phyloP scores from a whole-genome alignment of 169 alveolate genomes.

The Toxoplasma gondii region DNA sequence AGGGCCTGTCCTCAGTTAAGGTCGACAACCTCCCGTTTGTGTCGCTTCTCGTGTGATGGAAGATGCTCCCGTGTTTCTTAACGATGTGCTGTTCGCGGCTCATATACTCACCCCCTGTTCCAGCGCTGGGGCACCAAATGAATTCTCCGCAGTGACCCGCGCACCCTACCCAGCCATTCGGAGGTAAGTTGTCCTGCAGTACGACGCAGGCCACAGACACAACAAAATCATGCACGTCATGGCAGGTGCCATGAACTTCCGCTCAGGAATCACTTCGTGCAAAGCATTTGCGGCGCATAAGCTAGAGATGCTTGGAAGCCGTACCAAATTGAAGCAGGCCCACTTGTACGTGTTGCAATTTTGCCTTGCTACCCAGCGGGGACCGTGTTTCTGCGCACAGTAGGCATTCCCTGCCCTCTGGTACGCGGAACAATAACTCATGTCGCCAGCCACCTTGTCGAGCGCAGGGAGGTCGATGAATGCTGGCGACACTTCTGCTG shows the following conservation, averaged over 20 bases:
- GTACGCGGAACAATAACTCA: slow-evolving; percentile 22
- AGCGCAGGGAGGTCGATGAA: neutral
- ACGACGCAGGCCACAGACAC: neutral
- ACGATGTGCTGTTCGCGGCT: neutral
- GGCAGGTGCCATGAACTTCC: neutral
- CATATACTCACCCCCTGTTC: neutral
- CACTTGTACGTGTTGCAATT: slow-evolving; percentile 22
- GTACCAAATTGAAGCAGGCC: neutral
- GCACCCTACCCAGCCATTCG: slow-evolving; percentile 19
- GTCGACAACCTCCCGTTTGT: too few relatives aligned
- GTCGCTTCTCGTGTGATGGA: too few relatives aligned
- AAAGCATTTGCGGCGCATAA: neutral
- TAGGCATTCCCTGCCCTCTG: slow-evolving; percentile 28
- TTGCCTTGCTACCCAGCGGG: slow-evolving; percentile 19
- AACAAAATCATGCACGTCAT: neutral
- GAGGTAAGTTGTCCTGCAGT: neutral
- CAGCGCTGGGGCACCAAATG: slow-evolving; percentile 3
- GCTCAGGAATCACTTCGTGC: neutral
- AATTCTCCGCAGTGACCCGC: slow-evolving; percentile 38
- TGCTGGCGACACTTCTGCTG: neutral
- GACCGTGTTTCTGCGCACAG: neutral
- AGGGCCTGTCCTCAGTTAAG: neutral
- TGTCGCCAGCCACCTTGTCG: neutral
- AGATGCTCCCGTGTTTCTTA: neutral
- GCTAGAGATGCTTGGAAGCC: neutral